phyloP scores from a whole-genome alignment of 805 yeast genomes.

The Cyberlindnera xishuangbannaensis region DNA sequence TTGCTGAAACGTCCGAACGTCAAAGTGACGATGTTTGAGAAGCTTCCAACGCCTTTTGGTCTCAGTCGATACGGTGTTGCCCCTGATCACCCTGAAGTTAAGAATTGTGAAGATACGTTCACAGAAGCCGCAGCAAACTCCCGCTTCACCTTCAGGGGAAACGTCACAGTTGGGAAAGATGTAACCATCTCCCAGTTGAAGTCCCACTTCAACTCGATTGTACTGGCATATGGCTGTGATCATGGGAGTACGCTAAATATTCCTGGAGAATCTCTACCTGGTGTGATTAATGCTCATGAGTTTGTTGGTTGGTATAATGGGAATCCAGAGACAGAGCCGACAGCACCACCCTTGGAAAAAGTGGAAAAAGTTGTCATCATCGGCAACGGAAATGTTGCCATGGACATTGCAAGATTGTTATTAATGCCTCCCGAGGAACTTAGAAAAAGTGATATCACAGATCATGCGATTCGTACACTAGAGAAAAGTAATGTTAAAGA shows the following conservation, averaged over 20 bases:
- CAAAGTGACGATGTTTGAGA: slow-evolving; percentile 70
- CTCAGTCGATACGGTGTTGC: slow-evolving; percentile 94
- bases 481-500: slow-evolving; percentile 47
- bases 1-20: slow-evolving; percentile 44
- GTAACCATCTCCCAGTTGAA: slow-evolving; percentile 44
- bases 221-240: slow-evolving; percentile 80
- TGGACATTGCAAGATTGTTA: slow-evolving; percentile 81
- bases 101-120: slow-evolving; percentile 69
- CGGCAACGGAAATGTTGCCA: slow-evolving; percentile 97
- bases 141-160: slow-evolving; percentile 60
- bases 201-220: slow-evolving; percentile 61
- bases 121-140: slow-evolving; percentile 33
- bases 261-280: slow-evolving; percentile 49
- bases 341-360: slow-evolving; percentile 52
- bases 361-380: slow-evolving; percentile 68
- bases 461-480: slow-evolving; percentile 51
- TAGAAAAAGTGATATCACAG: slow-evolving; percentile 66
- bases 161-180: slow-evolving; percentile 61
- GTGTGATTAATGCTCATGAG: slow-evolving; percentile 73
- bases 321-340: slow-evolving; percentile 50
- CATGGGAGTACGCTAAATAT: slow-evolving; percentile 47
- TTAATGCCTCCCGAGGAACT: slow-evolving; percentile 56
- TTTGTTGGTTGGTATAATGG: slow-evolving; percentile 98
- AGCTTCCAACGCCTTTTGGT: slow-evolving; percentile 87
- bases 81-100: slow-evolving; percentile 98